Percentiles rank a stretch among this genome's conserved stretches.
Evolutionary conservation across 805 yeast genomes (phyloP).

Genomic region (Kregervanrija fluxuum): DNA sequence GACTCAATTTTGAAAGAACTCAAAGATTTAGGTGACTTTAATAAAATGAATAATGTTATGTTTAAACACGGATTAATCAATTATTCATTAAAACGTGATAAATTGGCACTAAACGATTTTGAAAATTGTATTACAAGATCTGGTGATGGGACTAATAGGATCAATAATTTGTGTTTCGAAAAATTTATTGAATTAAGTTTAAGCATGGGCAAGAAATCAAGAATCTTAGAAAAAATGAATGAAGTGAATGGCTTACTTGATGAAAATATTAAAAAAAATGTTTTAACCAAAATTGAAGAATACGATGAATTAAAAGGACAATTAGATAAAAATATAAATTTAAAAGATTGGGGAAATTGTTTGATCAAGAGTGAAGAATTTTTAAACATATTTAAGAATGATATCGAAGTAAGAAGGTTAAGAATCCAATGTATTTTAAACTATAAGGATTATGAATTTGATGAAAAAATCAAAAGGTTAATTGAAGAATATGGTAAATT

Average conservation of each 20-base stretch:
- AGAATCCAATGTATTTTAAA: conserved; percentile 23
- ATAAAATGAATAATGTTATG: conserved; percentile 35
- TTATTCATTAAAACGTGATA: conserved; percentile 46
- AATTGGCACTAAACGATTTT: conserved; percentile 46
- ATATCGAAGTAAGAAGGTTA: conserved; percentile 29
- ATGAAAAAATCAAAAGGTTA: conserved; percentile 15
- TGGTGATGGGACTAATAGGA: conserved; percentile 24
- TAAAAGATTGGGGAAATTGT: conserved; percentile 21
- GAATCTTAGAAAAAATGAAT: not conserved
- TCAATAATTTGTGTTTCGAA: conserved; percentile 40
- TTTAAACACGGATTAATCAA: conserved; percentile 60
- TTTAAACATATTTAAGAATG: conserved; percentile 37
- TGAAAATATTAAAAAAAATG: conserved; percentile 19
- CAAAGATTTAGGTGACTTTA: conserved; percentile 7
- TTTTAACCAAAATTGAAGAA: conserved; percentile 9
- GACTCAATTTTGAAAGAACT: conserved; percentile 18
- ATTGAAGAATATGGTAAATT: conserved; percentile 19
- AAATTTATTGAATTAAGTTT: conserved; percentile 43
- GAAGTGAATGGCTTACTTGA: conserved; percentile 4
- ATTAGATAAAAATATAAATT: not conserved
- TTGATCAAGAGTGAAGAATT: conserved; percentile 27
- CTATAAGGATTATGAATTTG: conserved; percentile 9
- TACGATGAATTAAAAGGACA: no score
- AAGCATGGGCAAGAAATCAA: conserved; percentile 36
- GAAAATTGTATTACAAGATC: conserved; percentile 31